Evolutionary conservation across 331 rosid genomes (phyloP).

Genomic region (Erythrophleum ivorense): DNA sequence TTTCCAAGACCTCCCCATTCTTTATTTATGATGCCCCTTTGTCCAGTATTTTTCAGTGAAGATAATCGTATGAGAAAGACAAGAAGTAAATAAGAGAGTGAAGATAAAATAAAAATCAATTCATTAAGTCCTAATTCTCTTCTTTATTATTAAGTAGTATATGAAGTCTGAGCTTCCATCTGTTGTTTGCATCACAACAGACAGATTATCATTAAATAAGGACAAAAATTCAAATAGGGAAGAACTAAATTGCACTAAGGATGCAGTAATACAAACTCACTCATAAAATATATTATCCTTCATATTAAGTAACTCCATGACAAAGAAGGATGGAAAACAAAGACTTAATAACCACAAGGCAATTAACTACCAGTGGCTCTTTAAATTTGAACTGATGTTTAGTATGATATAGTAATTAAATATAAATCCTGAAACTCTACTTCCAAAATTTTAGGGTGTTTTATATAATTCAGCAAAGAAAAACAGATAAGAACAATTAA

Average conservation of each 20-base stretch:
- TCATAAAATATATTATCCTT: not conserved
- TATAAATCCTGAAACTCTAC: not conserved
- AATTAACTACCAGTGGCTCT: not conserved
- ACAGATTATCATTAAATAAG: not conserved
- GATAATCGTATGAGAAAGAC: slow-evolving; percentile 21
- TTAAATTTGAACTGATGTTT: not conserved
- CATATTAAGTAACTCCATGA: not conserved
- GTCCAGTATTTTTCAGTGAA: slow-evolving; percentile 87
- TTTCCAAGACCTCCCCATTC: slow-evolving; percentile 99
- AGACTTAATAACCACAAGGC: not conserved
- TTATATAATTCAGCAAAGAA: not conserved
- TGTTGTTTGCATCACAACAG: not conserved
- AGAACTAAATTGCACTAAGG: not conserved
- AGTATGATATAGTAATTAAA: too few relatives aligned
- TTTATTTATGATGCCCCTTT: slow-evolving; percentile 95
- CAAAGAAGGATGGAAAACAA: not conserved
- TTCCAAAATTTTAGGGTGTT: not conserved
- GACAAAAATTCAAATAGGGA: not conserved
- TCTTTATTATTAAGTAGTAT: not conserved
- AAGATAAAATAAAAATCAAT: slow-evolving; percentile 17
- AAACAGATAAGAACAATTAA: not conserved
- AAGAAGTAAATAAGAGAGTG: not conserved
- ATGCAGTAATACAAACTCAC: not conserved
- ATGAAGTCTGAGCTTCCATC: not conserved
- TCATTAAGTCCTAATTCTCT: not conserved